A percentile compares a stretch with the other conserved stretches of the same genome.
These are phyloP conservation scores for Syncephalis plumigaleata DNA, from an alignment of 371 early-diverging fungal genomes.

Conservation along the genomic window DNA sequence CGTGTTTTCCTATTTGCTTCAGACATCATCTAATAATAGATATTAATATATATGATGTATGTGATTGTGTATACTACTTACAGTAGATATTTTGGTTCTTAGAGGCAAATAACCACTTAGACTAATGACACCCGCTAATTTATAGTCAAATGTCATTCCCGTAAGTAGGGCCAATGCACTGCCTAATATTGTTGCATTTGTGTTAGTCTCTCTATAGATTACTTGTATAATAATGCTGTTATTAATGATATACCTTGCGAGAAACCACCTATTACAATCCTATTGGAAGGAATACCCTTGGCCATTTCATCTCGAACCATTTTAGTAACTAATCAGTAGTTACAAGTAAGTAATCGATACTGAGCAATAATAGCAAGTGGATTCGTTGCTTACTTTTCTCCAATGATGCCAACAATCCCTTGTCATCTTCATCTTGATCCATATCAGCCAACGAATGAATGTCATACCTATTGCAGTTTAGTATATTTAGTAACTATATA, in stretches of 20 bases:
- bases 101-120: constrained; percentile 75
- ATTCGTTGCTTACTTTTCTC: constrained; percentile 19
- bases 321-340: constrained; percentile 26
- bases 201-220: neutral
- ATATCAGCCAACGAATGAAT: constrained; percentile 32
- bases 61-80: constrained; percentile 6
- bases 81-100: constrained; percentile 28
- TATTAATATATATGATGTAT: neutral
- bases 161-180: constrained; percentile 58
- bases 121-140: constrained; percentile 28
- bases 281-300: constrained; percentile 54
- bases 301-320: constrained; percentile 65
- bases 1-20: constrained; percentile 63
- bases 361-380: too few species aligned
- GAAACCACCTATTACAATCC: constrained; percentile 89
- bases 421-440: constrained; percentile 47
- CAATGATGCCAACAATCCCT: constrained; percentile 50
- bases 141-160: constrained; percentile 54
- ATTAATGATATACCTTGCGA: constrained; percentile 52
- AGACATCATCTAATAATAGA: constrained; percentile 24
- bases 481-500: neutral
- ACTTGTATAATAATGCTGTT: neutral
- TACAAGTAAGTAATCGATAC: neutral
- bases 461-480: constrained; percentile 50
- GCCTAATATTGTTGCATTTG: constrained; percentile 10